A percentile compares a stretch with the other conserved stretches of the same genome.
phyloP scores from a whole-genome alignment of 345 rosid species.

The Brassica incana region DNA sequence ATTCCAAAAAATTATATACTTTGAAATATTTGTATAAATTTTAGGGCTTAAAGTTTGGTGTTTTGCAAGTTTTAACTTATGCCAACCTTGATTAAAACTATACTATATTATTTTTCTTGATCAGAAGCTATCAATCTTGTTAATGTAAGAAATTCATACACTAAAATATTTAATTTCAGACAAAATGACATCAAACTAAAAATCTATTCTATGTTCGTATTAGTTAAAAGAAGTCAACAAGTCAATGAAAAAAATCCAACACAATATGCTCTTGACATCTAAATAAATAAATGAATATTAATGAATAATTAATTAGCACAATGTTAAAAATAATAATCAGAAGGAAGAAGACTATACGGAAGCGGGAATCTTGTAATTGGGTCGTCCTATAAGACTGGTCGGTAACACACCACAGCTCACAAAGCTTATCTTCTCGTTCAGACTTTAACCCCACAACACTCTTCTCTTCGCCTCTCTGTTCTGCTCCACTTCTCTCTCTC shows the following conservation, averaged over 20 bases:
- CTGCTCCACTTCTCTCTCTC: background rate
- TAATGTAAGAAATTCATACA: background rate
- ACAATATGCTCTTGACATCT: constrained; percentile 15
- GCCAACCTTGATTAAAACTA: background rate
- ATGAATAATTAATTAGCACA: background rate
- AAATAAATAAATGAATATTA: background rate
- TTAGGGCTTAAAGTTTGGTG: background rate
- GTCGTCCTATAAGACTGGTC: constrained; percentile 32
- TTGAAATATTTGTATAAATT: no score
- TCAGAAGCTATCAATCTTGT: background rate
- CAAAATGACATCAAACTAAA: constrained; percentile 33
- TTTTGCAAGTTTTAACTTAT: background rate
- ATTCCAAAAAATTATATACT: background rate
- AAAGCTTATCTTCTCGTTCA: constrained; percentile 32
- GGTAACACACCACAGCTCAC: constrained; percentile 31
- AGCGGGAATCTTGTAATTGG: constrained; percentile 19
- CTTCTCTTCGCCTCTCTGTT: background rate
- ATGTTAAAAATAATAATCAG: background rate
- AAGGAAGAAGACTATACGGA: constrained; percentile 18
- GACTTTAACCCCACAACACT: constrained; percentile 21
- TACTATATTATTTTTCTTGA: background rate
- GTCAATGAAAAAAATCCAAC: constrained; percentile 26
- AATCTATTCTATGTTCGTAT: background rate
- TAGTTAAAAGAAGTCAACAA: constrained; percentile 29
- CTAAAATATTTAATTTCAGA: background rate